Evolutionary conservation across 2,329 filamentous ascomycete species (phyloP), one percentile per base, ranked within the genome.

Genomic region (Trichoderma asperellum): DNA sequence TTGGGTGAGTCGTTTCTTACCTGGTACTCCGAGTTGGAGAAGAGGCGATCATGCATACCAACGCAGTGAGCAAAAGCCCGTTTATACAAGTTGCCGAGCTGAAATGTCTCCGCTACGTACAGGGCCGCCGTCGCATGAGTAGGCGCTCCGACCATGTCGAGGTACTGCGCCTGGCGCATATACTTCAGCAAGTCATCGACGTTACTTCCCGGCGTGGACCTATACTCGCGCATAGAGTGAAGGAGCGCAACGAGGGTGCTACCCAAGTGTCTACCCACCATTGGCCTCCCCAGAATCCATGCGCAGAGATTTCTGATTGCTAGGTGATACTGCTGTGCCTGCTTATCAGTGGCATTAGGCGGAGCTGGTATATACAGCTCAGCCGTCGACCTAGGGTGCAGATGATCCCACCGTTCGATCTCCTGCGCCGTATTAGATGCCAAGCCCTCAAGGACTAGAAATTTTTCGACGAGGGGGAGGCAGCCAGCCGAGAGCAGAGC

Each of bases 31-130:
- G 84, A 77, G 72, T 85, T 87, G 6, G 79, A 75, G 52, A 83
- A 81, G 5, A 94, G 71, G 32, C 82, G 81, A 24, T 91, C 87
- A 70, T 86, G 87, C 92, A 95, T 94, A 55, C 92, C 92, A 43
- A 91, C 90, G 75, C 92, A 93, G 75, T 96, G 92, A 16, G 87
- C 85, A 78, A 94, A 93, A 0, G 92, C 89, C 74, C 92, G 86
- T 12, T 89, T 85, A 83, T 92, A 95, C 14, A 92, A 79, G n/a
- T 88, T 84, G 65, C 82, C 83, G 32, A 91, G 78, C 63, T 87
- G 85, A 72, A 89, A 90, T 27, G 84, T 81, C 75, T 95, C 92
- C 2, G 91, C 89, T 55, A 93, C 84, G 62, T 86, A 86, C 14
- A 95, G 80, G 56, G 90, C 81, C 0, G 89, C 91, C 47, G 94